phyloP scores from a whole-genome alignment of 371 early-diverging fungal genomes.

The Mucor indicus region DNA sequence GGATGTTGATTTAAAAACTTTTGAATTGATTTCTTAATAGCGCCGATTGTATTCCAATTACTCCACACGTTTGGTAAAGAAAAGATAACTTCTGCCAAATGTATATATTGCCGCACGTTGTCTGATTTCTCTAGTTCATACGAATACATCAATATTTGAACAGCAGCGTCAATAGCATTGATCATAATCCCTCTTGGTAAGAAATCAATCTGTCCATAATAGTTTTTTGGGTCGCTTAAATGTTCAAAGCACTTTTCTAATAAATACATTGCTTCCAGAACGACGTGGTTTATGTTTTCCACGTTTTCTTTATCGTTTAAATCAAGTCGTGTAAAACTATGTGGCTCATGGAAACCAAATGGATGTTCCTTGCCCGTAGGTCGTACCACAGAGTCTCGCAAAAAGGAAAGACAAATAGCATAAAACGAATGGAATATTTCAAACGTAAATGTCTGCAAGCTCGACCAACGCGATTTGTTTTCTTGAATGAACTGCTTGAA shows the following conservation, averaged over 20 bases:
- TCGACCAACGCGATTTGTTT: conserved; percentile 1
- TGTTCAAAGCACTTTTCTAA: neutral
- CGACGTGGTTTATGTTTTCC: neutral
- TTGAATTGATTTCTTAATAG: too few species aligned
- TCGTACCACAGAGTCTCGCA: neutral
- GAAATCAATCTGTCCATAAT: neutral
- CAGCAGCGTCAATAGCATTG: conserved; percentile 7
- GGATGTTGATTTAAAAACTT: too few species aligned
- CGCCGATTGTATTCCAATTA: conserved; percentile 8
- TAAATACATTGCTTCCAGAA: neutral
- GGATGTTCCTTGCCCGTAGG: neutral
- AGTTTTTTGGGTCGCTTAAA: conserved; percentile 6
- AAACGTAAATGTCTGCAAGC: conserved; percentile 13
- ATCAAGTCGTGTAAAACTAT: conserved; percentile 1
- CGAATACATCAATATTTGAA: conserved; percentile 14
- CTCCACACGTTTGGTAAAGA: conserved; percentile 3
- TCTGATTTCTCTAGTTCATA: conserved; percentile 4
- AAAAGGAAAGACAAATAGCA: conserved; percentile 9
- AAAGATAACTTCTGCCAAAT: conserved; percentile 2
- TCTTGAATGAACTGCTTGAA: conserved; percentile 8
- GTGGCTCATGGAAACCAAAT: neutral
- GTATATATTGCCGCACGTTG: conserved; percentile 6
- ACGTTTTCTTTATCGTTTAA: conserved; percentile 10
- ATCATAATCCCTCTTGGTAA: conserved; percentile 11
- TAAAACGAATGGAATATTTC: conserved; percentile 6